Evolutionary conservation across 345 rosid genomes (phyloP).

Genomic region (Physaria fendleri): DNA sequence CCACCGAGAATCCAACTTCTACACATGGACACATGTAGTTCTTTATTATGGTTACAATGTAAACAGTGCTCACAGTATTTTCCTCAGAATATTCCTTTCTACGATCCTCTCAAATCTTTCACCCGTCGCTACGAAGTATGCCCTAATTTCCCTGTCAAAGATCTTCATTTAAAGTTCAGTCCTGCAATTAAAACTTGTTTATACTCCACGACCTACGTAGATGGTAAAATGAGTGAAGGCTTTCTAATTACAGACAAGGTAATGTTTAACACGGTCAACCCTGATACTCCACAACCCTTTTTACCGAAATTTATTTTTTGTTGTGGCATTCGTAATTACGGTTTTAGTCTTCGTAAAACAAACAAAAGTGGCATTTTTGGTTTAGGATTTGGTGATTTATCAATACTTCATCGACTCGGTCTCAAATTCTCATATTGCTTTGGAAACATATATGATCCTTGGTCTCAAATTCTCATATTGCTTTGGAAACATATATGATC

Average conservation of each 20-base stretch:
- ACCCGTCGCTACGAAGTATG: background rate
- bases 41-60: slow-evolving; percentile 9
- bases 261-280: background rate
- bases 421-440: slow-evolving; percentile 9
- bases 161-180: too few species aligned
- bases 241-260: background rate
- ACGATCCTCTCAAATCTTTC: background rate
- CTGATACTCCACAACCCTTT: background rate
- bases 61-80: background rate
- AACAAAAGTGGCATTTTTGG: slow-evolving; percentile 1
- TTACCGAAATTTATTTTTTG: background rate
- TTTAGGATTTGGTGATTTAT: background rate
- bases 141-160: too few species aligned
- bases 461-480: background rate
- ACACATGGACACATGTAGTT: slow-evolving; percentile 1
- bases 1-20: slow-evolving; percentile 7
- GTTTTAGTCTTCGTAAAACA: too few species aligned
- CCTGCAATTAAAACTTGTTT: background rate
- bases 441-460: slow-evolving; percentile 1
- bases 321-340: background rate
- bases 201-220: background rate
- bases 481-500: background rate
- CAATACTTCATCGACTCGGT: background rate
- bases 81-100: background rate
- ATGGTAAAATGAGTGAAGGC: background rate